phyloP scores from a whole-genome alignment of 495 filamentous ascomycete genomes.

The Hyaloscypha variabilis region DNA sequence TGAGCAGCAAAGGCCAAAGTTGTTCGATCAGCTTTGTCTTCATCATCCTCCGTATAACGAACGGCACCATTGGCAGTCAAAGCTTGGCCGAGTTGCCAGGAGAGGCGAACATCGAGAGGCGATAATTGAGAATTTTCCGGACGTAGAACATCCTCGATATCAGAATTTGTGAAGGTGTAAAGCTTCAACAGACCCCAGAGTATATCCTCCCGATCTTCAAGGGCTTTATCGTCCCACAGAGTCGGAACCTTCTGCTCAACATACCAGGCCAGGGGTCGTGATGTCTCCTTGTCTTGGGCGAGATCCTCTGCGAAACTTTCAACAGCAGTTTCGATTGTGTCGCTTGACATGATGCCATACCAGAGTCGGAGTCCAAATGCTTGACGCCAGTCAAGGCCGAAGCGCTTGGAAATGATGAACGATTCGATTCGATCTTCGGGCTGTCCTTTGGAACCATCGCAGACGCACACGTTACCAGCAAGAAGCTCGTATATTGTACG shows the following conservation, averaged over 20 bases:
- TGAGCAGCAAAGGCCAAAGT: conserved; percentile 73
- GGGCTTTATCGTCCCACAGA: conserved; percentile 51
- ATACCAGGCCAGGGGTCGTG: conserved; percentile 63
- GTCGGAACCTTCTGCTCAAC: conserved; percentile 48
- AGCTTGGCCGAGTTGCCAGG: conserved; percentile 75
- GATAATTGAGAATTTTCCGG: conserved; percentile 64
- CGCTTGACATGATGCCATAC: conserved; percentile 71
- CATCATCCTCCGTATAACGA: conserved; percentile 42
- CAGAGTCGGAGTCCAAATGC: conserved; percentile 89
- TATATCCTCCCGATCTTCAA: conserved; percentile 68
- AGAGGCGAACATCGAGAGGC: conserved; percentile 71
- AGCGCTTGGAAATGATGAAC: conserved; percentile 78
- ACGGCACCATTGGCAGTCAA: conserved; percentile 51
- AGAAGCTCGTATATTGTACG: conserved; percentile 89
- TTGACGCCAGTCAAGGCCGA: conserved; percentile 88
- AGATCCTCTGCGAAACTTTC: conserved; percentile 70
- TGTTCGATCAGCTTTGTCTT: conserved; percentile 63
- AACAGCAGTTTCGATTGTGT: conserved; percentile 71
- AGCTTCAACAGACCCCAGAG: conserved; percentile 85
- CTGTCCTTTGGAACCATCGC: conserved; percentile 71
- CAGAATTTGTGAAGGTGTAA: conserved; percentile 57
- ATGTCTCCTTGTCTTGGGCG: conserved; percentile 59
- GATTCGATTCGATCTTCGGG: conserved; percentile 75
- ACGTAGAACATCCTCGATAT: conserved; percentile 56
- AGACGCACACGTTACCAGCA: conserved; percentile 79